Percentiles rank a stretch among this genome's conserved stretches.
phyloP scores from a whole-genome alignment of 2,329 filamentous ascomycete species.

The Epicoccum sorghinum region DNA sequence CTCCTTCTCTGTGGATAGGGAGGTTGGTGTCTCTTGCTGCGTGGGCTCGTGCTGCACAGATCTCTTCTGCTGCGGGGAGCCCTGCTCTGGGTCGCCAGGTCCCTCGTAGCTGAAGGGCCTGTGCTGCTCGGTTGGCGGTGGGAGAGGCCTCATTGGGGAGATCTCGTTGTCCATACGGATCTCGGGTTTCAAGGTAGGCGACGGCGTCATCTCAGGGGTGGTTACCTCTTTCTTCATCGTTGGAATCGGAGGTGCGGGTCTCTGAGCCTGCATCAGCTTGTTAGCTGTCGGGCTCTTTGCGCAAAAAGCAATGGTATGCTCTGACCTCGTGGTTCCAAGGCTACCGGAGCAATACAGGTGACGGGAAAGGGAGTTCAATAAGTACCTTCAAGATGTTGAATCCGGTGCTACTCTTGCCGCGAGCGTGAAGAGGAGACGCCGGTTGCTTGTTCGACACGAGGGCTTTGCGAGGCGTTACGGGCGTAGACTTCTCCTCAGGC shows the following conservation, averaged over 20 bases:
- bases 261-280: constrained; percentile 21
- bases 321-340: constrained; percentile 6
- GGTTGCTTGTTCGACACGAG: constrained; percentile 34
- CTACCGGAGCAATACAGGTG: constrained; percentile 31
- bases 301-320: neutral
- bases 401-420: constrained; percentile 47
- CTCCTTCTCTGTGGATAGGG: neutral
- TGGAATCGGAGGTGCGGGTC: constrained; percentile 28
- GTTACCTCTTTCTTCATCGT: constrained; percentile 27
- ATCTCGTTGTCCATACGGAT: constrained; percentile 21
- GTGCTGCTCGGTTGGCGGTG: constrained; percentile 21
- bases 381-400: constrained; percentile 47
- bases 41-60: neutral
- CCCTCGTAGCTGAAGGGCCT: constrained; percentile 38
- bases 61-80: neutral
- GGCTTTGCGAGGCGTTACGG: constrained; percentile 29
- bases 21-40: neutral
- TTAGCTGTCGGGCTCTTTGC: neutral
- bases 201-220: constrained; percentile 41
- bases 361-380: constrained; percentile 31
- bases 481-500: constrained; percentile 24
- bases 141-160: constrained; percentile 31
- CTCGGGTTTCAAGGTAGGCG: constrained; percentile 30
- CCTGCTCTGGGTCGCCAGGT: constrained; percentile 10
- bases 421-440: constrained; percentile 34